phyloP scores from a whole-genome alignment of 805 yeast genomes.

The Isabelozyma heimii region DNA sequence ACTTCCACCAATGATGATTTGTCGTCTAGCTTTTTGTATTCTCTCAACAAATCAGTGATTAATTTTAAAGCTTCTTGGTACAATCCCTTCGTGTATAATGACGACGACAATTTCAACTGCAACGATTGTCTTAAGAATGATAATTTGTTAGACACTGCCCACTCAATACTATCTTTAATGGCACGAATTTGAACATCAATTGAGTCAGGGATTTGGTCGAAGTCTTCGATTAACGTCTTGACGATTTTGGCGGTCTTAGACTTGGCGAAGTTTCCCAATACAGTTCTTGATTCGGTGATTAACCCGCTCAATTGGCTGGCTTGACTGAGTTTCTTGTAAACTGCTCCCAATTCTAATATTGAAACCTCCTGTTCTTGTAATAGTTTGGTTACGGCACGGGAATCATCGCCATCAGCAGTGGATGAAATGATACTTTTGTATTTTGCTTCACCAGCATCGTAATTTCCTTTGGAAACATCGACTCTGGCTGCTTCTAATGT shows the following conservation, averaged over 20 bases:
- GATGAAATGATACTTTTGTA: slow-evolving; percentile 50
- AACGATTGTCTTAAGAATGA: slow-evolving; percentile 85
- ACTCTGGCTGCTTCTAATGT: slow-evolving; percentile 58
- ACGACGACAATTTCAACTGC: slow-evolving; percentile 76
- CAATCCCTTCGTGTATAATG: slow-evolving; percentile 62
- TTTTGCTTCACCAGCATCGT: slow-evolving; percentile 55
- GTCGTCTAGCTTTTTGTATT: slow-evolving; percentile 92
- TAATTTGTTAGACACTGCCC: slow-evolving; percentile 83
- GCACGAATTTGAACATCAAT: slow-evolving; percentile 70
- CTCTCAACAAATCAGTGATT: slow-evolving; percentile 69
- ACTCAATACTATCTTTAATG: slow-evolving; percentile 76
- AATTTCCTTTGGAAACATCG: slow-evolving; percentile 49
- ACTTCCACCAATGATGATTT: slow-evolving; percentile 94
- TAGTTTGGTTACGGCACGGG: slow-evolving; percentile 13
- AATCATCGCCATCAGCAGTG: slow-evolving; percentile 1
- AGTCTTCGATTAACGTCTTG: slow-evolving; percentile 73
- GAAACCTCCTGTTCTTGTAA: slow-evolving; percentile 58
- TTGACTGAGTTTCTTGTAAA: slow-evolving; percentile 54
- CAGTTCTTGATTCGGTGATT: slow-evolving; percentile 63
- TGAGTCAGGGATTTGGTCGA: slow-evolving; percentile 61
- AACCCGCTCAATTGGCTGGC: slow-evolving; percentile 55
- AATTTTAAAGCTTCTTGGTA: slow-evolving; percentile 71
- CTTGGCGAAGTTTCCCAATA: slow-evolving; percentile 82
- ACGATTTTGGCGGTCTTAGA: slow-evolving; percentile 93
- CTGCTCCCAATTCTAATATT: slow-evolving; percentile 69